Conservation (phyloP, 306 rosid genomes). For the Prunus fruticosa region DNA sequence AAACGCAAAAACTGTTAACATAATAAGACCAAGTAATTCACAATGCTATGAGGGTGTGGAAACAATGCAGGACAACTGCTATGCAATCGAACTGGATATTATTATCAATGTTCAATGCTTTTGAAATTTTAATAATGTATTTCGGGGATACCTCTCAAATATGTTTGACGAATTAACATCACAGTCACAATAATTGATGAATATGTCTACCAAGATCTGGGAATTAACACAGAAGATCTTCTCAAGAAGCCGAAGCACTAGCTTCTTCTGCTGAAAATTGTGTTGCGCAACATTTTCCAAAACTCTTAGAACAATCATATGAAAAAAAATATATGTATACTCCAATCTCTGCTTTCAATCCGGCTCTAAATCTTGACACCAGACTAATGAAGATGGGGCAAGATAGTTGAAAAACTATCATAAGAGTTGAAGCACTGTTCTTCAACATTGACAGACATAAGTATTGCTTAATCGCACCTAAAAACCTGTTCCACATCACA, state of each 20-base stretch:
- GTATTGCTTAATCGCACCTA: conserved; percentile 99
- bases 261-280: conserved; percentile 96
- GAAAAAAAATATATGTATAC: conserved; percentile 57
- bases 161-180: conserved; percentile 99
- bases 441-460: conserved; percentile 90
- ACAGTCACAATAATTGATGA: conserved; percentile 81
- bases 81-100: conserved; percentile 12
- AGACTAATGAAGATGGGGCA: conserved; percentile 98
- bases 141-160: conserved; percentile 70
- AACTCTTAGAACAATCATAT: conserved; percentile 98
- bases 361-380: conserved; percentile 95
- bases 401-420: conserved; percentile 93
- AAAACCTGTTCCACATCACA: conserved; percentile 67
- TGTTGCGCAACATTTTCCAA: conserved; percentile 95
- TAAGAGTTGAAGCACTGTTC: conserved; percentile 97
- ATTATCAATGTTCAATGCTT: conserved; percentile 11
- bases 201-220: conserved; percentile 94
- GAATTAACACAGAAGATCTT: conserved; percentile 78
- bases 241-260: conserved; percentile 91
- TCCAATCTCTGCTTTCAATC: conserved; percentile 97
- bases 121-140: conserved; percentile 4
- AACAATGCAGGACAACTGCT: conserved; percentile 11
- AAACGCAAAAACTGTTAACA: conserved; percentile 15
- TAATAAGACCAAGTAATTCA: conserved; percentile 20
- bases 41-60: conserved; percentile 2